Evolutionary conservation across 2,329 filamentous ascomycete genomes (phyloP), one percentile per base, ranked within the genome.

Genomic region (Nannizziopsis barbatae): DNA sequence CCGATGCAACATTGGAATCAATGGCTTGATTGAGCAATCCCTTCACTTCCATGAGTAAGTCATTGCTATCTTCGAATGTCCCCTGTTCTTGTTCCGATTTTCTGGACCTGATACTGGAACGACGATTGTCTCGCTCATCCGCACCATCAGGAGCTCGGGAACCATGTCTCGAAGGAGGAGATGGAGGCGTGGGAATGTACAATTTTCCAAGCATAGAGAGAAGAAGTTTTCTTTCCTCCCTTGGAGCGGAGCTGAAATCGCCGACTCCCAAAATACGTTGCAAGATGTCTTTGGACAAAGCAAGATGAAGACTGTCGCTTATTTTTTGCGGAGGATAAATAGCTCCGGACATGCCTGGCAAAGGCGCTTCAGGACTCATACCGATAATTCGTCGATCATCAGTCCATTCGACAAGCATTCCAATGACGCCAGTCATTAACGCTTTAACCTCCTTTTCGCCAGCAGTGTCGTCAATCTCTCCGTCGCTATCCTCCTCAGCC

Each of bases 401-500:
- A 0, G 90, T 96, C 92, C 90, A 96, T 63, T 96, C 90, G 0
- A 89, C 79, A 6, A 96, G 70, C 67, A 71, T 70, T 59, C 88
- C 90, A 2, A 85, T 80, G 1, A 86, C 87, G 50, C 94, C 85
- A 2, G 81, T 78, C 38, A 79, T 76, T 55, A 93, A 76, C 2
- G 62, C 60, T 50, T 69, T 69, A 33, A 68, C 52, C 53, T 70
- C 66, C 36, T 65, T 61, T 57, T 82, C 80, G 7, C 90, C 84
- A 80, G 93, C 88, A 55, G 80, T 82, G 50, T 84, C 83, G 33
- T 78, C 78, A 9, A 84, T 79, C 44, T 87, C 84, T 14, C 81
- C 80, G 42, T 86, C 83, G 30, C 85, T 87, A 42, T 77, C 75
- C 52, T 85, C 81, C 51, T 87, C 83, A 1, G 78, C 80, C 60